Evolutionary conservation across 768 basidiomycete species (phyloP), one percentile per base, ranked within the genome.

Genomic region (Erythrobasidium yunnanense): DNA sequence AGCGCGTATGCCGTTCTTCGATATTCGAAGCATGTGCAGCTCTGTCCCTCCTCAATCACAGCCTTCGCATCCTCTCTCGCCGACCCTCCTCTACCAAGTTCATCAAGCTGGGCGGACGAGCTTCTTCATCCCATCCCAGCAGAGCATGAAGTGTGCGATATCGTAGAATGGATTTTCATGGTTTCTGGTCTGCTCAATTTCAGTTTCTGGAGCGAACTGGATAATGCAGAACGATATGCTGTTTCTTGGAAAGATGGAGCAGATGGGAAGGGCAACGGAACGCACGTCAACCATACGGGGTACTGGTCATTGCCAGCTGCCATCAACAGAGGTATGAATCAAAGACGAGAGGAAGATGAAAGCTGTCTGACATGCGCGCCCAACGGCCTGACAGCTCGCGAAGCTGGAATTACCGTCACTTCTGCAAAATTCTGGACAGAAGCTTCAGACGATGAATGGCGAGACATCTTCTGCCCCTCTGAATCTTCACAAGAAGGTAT

Each of bases 271-370:
- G 54, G 23, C 17, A 54, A 33, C 17, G 76, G 77, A n/a, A 78
- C 68, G 46, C 79, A 77, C 38, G 77, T 85, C 23, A 84, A 83
- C 75, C 57, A 57, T 32, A 89, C 87, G 0, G 90, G 90, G 0
- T 93, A 93, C 72, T 89, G 88, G 87, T 86, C 85, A 68, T 78
- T 92, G 4, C 83, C 90, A 7, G 88, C 90, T 32, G 83, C 87
- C 1, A 73, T 91, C n/a, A 83, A 90, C 73, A 11, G 66, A 63
- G 66, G 66, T 67, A 35, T 17, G 57, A n/a, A n/a, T n/a, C n/a
- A n/a, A n/a, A n/a, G n/a, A n/a, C n/a, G n/a, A n/a, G n/a, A n/a
- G n/a, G n/a, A n/a, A n/a, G n/a, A n/a, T n/a, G n/a, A n/a, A n/a
- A n/a, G n/a, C n/a, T n/a, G n/a, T n/a, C n/a, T n/a, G n/a, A n/a